Conservation (phyloP, 345 rosid species). For the Hibiscus mutabilis region DNA sequence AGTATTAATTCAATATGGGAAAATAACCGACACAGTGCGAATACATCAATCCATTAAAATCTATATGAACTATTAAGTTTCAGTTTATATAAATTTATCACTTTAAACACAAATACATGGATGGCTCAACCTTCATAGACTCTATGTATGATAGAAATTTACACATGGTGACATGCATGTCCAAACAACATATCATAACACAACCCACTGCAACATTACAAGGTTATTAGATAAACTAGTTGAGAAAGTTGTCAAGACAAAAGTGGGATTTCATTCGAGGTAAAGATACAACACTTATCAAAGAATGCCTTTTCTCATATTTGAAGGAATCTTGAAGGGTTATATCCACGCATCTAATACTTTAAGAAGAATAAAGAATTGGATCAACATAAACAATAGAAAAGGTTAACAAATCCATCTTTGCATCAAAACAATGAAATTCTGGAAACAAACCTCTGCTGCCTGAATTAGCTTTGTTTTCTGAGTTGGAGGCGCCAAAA, state of each 20-base stretch:
- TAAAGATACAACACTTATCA: not conserved
- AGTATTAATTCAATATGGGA: too few species aligned
- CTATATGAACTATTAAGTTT: too few species aligned
- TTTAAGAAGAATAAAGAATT: not conserved
- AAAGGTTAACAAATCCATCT: not conserved
- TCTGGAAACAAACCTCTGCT: conserved; percentile 45
- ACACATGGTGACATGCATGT: too few species aligned
- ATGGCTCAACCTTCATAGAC: too few species aligned
- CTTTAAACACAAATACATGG: too few species aligned
- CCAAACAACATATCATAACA: too few species aligned
- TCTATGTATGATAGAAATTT: too few species aligned
- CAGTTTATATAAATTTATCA: too few species aligned
- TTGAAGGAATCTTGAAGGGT: not conserved
- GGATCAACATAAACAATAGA: not conserved
- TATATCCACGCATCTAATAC: not conserved
- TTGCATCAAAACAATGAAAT: not conserved
- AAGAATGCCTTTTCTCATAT: not conserved
- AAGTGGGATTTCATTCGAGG: too few species aligned
- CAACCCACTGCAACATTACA: too few species aligned
- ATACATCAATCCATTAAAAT: not conserved
- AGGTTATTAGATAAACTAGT: too few species aligned
- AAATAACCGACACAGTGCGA: not conserved
- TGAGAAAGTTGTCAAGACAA: too few species aligned
- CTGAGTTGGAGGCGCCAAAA: conserved; percentile 78
- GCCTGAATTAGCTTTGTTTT: conserved; percentile 69